Evolutionary conservation across 1,139 yeast genomes (phyloP).

Genomic region (Scheffersomyces cryptocercus): DNA sequence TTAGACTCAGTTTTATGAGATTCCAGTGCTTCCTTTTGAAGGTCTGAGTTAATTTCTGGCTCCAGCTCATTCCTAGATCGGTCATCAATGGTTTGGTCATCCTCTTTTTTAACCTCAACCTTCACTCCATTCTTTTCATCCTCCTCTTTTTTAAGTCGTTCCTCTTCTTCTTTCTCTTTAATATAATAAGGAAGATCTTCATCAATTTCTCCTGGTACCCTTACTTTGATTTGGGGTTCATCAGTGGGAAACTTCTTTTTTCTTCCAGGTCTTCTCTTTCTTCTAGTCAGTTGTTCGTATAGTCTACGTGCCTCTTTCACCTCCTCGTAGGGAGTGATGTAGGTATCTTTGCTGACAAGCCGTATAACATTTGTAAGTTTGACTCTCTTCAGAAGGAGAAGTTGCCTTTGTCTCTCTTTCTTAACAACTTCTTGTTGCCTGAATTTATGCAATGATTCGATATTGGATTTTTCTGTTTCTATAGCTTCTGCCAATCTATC

Average conservation of each 20-base stretch:
- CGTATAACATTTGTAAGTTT: conserved; percentile 60
- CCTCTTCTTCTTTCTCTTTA: conserved; percentile 2
- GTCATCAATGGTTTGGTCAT: neutral
- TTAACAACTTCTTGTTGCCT: conserved; percentile 83
- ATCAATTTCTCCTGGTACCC: conserved; percentile 42
- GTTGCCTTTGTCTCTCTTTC: conserved; percentile 73
- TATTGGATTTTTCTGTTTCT: conserved; percentile 78
- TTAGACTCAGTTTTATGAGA: neutral
- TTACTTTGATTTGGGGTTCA: conserved; percentile 10
- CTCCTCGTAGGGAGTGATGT: conserved; percentile 54
- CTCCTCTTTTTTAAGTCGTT: conserved; percentile 5
- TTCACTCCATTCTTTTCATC: conserved; percentile 6
- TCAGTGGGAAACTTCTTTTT: conserved; percentile 26
- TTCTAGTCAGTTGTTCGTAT: conserved; percentile 31
- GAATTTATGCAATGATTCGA: conserved; percentile 70
- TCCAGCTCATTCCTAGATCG: conserved; percentile 1
- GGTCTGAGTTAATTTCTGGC: neutral
- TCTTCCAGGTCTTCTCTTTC: conserved; percentile 41
- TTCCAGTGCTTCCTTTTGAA: neutral
- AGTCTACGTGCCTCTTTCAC: conserved; percentile 43
- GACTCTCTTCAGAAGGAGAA: conserved; percentile 64
- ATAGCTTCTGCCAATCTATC: conserved; percentile 83
- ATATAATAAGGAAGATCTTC: conserved; percentile 29
- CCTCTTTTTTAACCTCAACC: neutral
- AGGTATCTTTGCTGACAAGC: conserved; percentile 42